A percentile compares a stretch with the other conserved stretches of the same genome.
Conservation (phyloP, 768 basidiomycete species). For the Calocera cornea region DNA sequence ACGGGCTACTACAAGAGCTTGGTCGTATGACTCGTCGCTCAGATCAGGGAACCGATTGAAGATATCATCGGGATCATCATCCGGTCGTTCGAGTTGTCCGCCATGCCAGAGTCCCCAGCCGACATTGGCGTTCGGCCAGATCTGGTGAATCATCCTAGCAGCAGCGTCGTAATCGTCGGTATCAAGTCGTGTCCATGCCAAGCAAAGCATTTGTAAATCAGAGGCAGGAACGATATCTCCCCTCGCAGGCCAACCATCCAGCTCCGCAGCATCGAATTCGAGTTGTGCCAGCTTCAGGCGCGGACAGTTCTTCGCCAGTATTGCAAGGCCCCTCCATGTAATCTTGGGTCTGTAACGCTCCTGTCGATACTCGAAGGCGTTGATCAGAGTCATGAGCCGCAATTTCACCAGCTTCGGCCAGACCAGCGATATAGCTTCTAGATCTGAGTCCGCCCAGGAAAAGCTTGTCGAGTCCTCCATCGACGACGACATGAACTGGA, state of each 20-base stretch:
- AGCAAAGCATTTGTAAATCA: not conserved
- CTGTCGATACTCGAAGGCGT: not conserved
- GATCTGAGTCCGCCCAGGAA: not conserved
- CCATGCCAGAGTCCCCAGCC: not conserved
- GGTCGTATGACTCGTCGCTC: not conserved
- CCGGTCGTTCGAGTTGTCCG: not conserved
- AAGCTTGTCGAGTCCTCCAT: not conserved
- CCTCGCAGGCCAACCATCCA: not conserved
- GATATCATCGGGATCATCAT: not conserved
- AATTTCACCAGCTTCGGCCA: not conserved
- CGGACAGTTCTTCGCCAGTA: not conserved
- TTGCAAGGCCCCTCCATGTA: not conserved
- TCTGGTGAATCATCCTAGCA: not conserved
- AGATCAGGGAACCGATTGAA: not conserved
- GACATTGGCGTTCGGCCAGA: not conserved
- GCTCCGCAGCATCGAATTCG: not conserved
- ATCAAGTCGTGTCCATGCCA: not conserved
- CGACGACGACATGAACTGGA: not conserved
- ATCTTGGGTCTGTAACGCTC: not conserved
- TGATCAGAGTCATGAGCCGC: not conserved
- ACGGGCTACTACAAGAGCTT: not conserved
- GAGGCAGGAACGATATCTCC: not conserved
- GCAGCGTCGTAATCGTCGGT: not conserved
- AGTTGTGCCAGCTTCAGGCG: not conserved
- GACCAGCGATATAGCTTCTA: not conserved